Evolutionary conservation across 768 basidiomycete species (phyloP).

Genomic region (Panaeolus papilionaceus): DNA sequence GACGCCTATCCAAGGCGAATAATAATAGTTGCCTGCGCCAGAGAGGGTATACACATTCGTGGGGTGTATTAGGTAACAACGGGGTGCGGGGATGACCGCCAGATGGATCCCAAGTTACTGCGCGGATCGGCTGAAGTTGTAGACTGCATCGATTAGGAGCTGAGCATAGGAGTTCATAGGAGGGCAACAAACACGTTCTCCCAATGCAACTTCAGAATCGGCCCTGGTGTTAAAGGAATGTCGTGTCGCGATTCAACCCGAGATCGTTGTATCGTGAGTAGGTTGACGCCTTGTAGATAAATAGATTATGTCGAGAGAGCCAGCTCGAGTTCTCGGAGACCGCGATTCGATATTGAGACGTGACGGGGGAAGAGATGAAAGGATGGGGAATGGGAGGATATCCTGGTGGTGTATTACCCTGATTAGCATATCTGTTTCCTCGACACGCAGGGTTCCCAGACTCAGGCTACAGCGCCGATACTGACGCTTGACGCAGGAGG

Average conservation of each 20-base stretch:
- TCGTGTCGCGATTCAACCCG: conserved; percentile 6
- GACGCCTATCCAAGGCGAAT: background rate
- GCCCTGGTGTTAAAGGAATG: background rate
- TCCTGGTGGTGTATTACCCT: background rate
- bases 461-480: conserved; percentile 1
- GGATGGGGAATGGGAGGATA: background rate
- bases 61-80: background rate
- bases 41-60: conserved; percentile 6
- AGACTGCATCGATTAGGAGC: background rate
- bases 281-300: conserved; percentile 11
- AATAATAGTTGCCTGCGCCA: background rate
- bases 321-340: conserved; percentile 5
- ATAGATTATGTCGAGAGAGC: conserved; percentile 10
- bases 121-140: background rate
- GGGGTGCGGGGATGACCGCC: background rate
- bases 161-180: conserved; percentile 1
- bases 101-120: background rate
- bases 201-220: background rate
- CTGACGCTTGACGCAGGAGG: background rate
- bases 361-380: background rate
- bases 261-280: background rate
- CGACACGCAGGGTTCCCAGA: background rate
- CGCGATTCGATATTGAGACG: conserved; percentile 9
- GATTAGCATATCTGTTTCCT: conserved; percentile 8
- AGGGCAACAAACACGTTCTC: background rate